Conservation (phyloP, 140 eudicot species). For the Bidens hawaiensis region DNA sequence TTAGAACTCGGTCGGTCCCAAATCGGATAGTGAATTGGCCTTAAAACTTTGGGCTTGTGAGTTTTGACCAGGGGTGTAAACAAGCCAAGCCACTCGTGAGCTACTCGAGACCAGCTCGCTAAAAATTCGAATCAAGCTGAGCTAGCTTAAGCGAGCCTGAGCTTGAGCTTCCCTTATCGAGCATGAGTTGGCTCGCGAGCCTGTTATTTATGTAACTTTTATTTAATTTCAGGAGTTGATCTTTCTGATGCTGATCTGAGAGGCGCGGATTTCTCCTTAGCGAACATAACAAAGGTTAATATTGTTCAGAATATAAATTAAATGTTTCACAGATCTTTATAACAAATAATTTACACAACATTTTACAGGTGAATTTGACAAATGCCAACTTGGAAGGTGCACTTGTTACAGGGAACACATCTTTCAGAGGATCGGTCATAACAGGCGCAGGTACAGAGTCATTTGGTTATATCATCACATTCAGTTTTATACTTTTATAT, state of each 20-base stretch:
- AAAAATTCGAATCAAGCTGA: no score
- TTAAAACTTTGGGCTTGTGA: neutral
- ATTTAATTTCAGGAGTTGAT: slow-evolving; percentile 77
- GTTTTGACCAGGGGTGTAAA: no score
- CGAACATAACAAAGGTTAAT: slow-evolving; percentile 76
- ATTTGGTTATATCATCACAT: neutral
- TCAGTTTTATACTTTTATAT: no score
- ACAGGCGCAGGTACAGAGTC: slow-evolving; percentile 72
- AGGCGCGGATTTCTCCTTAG: slow-evolving; percentile 95
- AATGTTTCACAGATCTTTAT: neutral
- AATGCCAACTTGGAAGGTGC: slow-evolving; percentile 99
- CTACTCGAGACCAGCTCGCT: no score
- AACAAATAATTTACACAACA: neutral
- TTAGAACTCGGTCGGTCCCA: neutral
- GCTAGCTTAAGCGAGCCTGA: no score
- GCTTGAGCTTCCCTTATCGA: no score
- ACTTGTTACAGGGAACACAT: slow-evolving; percentile 84
- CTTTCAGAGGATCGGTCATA: slow-evolving; percentile 84
- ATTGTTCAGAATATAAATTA: neutral
- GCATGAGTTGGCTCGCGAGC: no score
- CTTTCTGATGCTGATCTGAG: slow-evolving; percentile 96
- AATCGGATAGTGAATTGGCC: neutral
- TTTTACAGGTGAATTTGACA: slow-evolving; percentile 65
- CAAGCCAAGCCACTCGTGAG: no score
- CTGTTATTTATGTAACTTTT: no score